Evolutionary conservation across 2,329 filamentous ascomycete genomes (phyloP), one percentile per base, ranked within the genome.

Genomic region (Lanzia echinophila): DNA sequence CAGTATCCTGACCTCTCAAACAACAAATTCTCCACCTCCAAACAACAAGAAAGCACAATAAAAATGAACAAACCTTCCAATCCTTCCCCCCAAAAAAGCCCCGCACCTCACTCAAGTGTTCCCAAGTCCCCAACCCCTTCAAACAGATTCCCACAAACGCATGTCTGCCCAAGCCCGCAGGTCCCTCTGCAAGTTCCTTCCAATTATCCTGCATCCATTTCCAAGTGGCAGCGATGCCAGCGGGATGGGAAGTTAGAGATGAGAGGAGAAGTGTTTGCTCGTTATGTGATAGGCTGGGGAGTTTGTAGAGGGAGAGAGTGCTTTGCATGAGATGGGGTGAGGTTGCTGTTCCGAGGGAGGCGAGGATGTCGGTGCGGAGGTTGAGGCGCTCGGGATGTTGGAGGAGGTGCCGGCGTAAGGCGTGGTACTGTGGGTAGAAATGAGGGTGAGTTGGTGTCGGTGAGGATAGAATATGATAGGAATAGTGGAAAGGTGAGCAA

Each of bases 91-190:
- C 19, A 17, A 53, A 53, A 24, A 53, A 53, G 5, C 19, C 22
- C 31, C 47, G 32, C 32, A 47, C 50, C 11, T 53, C 43, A 17
- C 28, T 33, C 12, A 47, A n/a, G 12, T 53, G 43, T 5, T 47
- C 43, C 19, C 12, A n/a, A 2, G 50, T 53, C 22, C 10, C n/a
- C 20, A 53, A 47, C 7, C 43, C 42, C 10, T 24, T 19, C 44
- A 47, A n/a, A 15, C 44, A 24, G 22, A 17, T 42, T n/a, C 6
- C 24, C 20, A 53, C 17, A 15, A 44, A 8, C 22, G 10, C 32
- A 6, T 13, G 12, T 4, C 15, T 12, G 19, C 13, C 19, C 10
- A 33, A 33, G 1, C n/a, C 7, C 32, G 1, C 36, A 3, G 15
- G 31, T 32, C 24, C 19, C 10, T 13, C 17, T 13, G 5, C 13